Base-by-base conservation (phyloP, 164 flowering plant genomes). In the Annona cherimola region DNA sequence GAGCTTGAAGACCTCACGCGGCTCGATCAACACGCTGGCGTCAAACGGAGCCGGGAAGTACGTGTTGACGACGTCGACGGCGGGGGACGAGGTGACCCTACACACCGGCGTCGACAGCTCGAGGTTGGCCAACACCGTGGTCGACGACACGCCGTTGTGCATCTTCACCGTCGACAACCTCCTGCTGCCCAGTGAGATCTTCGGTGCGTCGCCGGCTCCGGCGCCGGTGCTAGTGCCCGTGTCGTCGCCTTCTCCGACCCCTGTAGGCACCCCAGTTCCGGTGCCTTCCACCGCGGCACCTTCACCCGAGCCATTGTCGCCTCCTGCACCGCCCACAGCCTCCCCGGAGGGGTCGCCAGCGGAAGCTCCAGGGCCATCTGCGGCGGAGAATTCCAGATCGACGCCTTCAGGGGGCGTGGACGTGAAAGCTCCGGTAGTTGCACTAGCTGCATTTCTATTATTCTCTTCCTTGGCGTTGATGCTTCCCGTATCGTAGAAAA, bases 61-160 rank as follows among this genome's bases (percentile, higher is more conserved):
- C 79, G 86, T 74, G 46, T 67, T 91, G 18, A 79, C 76, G 1
- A 83, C 75, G 2, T 61, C 76, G 0, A 73, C 85, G 0, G 87
- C 91, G n/a, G 97, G 99, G 1, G 99, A 92, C 69, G 54, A 75
- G 2, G 93, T 92, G 39, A 84, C 85, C 1, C 84, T 94, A 42
- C 71, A 83, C 76, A 87, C 95, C 61, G 98, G 98, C 2, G 89
- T 89, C 5, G 93, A 72, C 71, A 67, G 89, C 3, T 89, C 99
- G 1, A 69, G 96, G 66, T 74, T 94, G 12, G 86, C 96, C 2
- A 77, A 80, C 39, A 85, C 93, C 0, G 85, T 91, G 2, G 43
- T 91, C 26, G 99, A 94, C 71, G 60, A 88, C 2, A 80, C 95
- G 0, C 97, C 99, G 1, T 66, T 94, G 42, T 77, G 73, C 63